Percentiles rank a stretch among this genome's conserved stretches.
These are phyloP conservation scores for Cucumis melo DNA, from an alignment of 306 rosid species.

Conservation along the genomic window DNA sequence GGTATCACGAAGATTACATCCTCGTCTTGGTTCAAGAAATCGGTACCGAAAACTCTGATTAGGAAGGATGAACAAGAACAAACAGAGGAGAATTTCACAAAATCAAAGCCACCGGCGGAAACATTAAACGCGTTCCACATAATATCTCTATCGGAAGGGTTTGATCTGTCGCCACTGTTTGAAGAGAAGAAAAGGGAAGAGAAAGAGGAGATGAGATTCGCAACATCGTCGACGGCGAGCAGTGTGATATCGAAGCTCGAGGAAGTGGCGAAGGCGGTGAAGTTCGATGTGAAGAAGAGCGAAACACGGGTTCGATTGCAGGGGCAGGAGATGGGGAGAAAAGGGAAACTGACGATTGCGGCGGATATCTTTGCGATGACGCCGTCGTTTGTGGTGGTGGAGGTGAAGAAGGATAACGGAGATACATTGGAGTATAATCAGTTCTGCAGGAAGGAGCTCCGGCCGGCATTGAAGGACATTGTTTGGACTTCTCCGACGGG, in stretches of 20 bases:
- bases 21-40: slow-evolving; percentile 57
- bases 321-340: slow-evolving; percentile 42
- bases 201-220: slow-evolving; percentile 56
- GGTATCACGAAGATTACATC: slow-evolving; percentile 47
- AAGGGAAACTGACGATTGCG: slow-evolving; percentile 42
- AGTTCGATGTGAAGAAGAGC: slow-evolving; percentile 43
- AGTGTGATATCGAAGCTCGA: slow-evolving; percentile 58
- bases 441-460: slow-evolving; percentile 55
- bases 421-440: slow-evolving; percentile 55
- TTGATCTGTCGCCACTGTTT: slow-evolving; percentile 49
- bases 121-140: slow-evolving; percentile 78
- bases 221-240: slow-evolving; percentile 48
- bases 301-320: slow-evolving; percentile 38
- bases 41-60: slow-evolving; percentile 25
- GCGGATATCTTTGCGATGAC: slow-evolving; percentile 48
- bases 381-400: slow-evolving; percentile 55
- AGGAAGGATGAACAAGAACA: slow-evolving; percentile 19
- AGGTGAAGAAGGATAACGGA: slow-evolving; percentile 56
- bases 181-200: slow-evolving; percentile 53
- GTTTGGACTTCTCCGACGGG: slow-evolving; percentile 32
- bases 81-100: slow-evolving; percentile 17
- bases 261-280: slow-evolving; percentile 44
- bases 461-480: slow-evolving; percentile 61
- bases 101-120: slow-evolving; percentile 18
- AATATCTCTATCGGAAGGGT: slow-evolving; percentile 47